Evolutionary conservation across 805 yeast genomes (phyloP), one percentile per base, ranked within the genome.

Genomic region (Clavispora carvajalis): DNA sequence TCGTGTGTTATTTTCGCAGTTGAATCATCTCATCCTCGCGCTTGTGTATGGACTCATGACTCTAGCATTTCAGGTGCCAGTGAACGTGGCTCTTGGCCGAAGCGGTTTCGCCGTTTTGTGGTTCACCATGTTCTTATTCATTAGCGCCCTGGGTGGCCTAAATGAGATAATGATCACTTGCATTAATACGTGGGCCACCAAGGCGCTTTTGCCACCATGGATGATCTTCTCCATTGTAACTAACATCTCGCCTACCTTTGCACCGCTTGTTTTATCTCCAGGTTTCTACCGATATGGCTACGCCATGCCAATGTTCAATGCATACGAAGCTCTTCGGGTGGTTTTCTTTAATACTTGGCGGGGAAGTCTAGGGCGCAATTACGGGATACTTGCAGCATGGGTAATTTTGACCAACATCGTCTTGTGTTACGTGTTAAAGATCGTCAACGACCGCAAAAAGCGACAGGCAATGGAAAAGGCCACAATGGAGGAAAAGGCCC

Each of bases 221-320:
- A 56, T 62, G 43, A 56, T 64, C 36, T 48, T 58, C 43, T 47
- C 44, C 38, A 47, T 64, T 36, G 62, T 64, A 11, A 29, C 54
- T 31, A 63, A 63, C 35, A 53, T 64, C 4, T 44, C 65, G 6
- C 55, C 65, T 6, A 54, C 66, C 6, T 61, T 62, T 45, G 59
- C 65, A 2, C 68, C 72, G 1, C 46, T 64, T 26, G 63, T 48
- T 4, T 50, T 66, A 25, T 41, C 48, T 19, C 67, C 72, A 0
- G 49, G 51, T 8, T 56, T 65, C 33, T 63, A 52, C 42, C 52
- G 60, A 33, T 63, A 55, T 41, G 71, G 70, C 1, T 64, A 65
- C 45, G 67, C 65, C 10, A 41, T 63, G 47, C 70, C 69, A 3
- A 61, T 64, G 64, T 55, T 46, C 45, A 60, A 62, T 36, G 51